These are phyloP conservation scores for Calonectria naviculata DNA, from an alignment of 2,329 filamentous ascomycete genomes.

Conservation along the genomic window DNA sequence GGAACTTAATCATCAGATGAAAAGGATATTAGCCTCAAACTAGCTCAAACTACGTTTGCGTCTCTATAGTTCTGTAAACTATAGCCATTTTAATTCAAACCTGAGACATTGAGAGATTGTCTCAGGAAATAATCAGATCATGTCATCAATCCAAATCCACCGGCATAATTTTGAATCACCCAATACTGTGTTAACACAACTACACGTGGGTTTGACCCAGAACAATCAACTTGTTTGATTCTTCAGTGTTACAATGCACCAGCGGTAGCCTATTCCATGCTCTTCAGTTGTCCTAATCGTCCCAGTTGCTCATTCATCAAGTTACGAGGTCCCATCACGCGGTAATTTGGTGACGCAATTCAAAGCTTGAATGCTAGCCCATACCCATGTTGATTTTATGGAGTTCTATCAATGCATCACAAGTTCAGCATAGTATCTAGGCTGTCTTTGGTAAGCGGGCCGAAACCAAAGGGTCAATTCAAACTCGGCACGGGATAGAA, in stretches of 20 bases:
- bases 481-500: background rate
- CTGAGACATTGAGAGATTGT: background rate
- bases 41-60: background rate
- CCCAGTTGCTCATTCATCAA: background rate
- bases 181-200: background rate
- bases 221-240: background rate
- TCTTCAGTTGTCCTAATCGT: background rate
- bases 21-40: background rate
- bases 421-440: background rate
- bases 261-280: background rate
- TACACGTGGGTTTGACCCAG: background rate
- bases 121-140: background rate
- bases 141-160: background rate
- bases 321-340: background rate
- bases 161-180: background rate
- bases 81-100: background rate
- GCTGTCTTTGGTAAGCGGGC: background rate
- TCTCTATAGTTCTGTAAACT: too few species aligned
- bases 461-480: background rate
- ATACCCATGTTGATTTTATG: background rate
- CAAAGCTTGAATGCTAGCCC: background rate
- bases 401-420: too few species aligned
- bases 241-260: background rate
- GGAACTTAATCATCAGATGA: background rate
- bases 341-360: background rate